A percentile compares a stretch with the other conserved stretches of the same genome.
These are phyloP conservation scores for Coemansia sp. DNA, from an alignment of 371 early-diverging fungal genomes.

Conservation along the genomic window DNA sequence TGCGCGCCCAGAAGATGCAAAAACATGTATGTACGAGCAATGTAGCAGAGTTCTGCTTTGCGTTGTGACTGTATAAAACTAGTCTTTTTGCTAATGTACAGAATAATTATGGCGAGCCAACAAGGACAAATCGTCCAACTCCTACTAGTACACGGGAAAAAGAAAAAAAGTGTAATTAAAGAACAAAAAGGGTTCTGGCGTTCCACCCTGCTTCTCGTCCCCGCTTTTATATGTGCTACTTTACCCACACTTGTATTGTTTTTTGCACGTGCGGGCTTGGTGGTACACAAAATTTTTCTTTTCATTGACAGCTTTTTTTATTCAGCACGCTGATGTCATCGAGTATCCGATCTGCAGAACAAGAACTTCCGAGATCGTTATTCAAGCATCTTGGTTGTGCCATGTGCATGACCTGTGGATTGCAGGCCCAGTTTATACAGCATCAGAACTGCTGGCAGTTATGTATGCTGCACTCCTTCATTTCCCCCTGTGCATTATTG, in stretches of 20 bases:
- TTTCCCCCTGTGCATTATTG: no score
- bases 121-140: neutral
- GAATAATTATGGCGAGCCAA: neutral
- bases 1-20: conserved; percentile 14
- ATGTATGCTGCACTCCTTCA: no score
- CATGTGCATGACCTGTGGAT: neutral
- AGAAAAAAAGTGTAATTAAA: neutral
- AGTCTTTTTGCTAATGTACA: neutral
- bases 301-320: neutral
- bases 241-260: neutral
- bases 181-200: neutral
- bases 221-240: neutral
- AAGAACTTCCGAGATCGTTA: neutral
- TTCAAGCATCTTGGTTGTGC: neutral
- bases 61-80: neutral
- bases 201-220: neutral
- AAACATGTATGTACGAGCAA: conserved; percentile 7
- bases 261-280: neutral
- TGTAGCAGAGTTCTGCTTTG: neutral
- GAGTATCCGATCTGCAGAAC: neutral
- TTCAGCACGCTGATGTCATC: neutral
- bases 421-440: neutral
- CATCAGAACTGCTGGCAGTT: neutral
- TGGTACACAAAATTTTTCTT: neutral
- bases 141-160: neutral